A percentile compares a stretch with the other conserved stretches of the same genome.
Evolutionary conservation across 2,329 filamentous ascomycete genomes (phyloP).

Genomic region (Pseudogymnoascus sp.): DNA sequence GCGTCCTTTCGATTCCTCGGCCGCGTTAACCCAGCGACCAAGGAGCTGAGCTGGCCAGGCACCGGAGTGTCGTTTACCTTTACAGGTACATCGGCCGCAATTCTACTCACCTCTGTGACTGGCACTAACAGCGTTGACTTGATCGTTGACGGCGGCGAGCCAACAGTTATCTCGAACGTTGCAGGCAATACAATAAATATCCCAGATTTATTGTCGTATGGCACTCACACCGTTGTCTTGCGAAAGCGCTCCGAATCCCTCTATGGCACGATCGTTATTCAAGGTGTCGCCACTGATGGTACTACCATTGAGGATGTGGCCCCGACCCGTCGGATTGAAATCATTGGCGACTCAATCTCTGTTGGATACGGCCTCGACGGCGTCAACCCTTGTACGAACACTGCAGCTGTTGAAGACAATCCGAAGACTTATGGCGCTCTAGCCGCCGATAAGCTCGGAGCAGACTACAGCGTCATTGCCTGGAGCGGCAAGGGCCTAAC

Average conservation of each 20-base stretch:
- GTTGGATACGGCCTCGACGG: slow-evolving; percentile 39
- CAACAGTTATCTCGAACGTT: slow-evolving; percentile 26
- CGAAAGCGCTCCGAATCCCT: slow-evolving; percentile 33
- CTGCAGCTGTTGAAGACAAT: slow-evolving; percentile 33
- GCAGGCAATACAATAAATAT: slow-evolving; percentile 27
- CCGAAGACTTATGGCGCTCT: slow-evolving; percentile 37
- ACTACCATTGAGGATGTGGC: slow-evolving; percentile 18
- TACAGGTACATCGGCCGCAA: slow-evolving; percentile 30
- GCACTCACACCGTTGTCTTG: slow-evolving; percentile 31
- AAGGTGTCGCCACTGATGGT: slow-evolving; percentile 26
- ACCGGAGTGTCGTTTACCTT: slow-evolving; percentile 31
- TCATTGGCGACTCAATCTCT: slow-evolving; percentile 39
- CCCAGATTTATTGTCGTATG: slow-evolving; percentile 25
- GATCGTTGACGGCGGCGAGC: slow-evolving; percentile 28
- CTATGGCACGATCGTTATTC: slow-evolving; percentile 30
- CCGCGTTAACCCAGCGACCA: slow-evolving; percentile 36
- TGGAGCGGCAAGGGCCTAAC: slow-evolving; percentile 38
- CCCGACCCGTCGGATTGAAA: slow-evolving; percentile 32
- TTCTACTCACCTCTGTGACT: slow-evolving; percentile 26
- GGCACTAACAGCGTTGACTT: slow-evolving; percentile 31
- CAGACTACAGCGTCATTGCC: slow-evolving; percentile 37
- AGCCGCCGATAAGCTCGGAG: slow-evolving; percentile 33
- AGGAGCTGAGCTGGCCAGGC: slow-evolving; percentile 37
- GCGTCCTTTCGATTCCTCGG: slow-evolving; percentile 29
- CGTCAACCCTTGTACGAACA: slow-evolving; percentile 33